These are phyloP conservation scores for Neopestalotiopsis sp. DNA, from an alignment of 2,329 filamentous ascomycete genomes.

Conservation along the genomic window DNA sequence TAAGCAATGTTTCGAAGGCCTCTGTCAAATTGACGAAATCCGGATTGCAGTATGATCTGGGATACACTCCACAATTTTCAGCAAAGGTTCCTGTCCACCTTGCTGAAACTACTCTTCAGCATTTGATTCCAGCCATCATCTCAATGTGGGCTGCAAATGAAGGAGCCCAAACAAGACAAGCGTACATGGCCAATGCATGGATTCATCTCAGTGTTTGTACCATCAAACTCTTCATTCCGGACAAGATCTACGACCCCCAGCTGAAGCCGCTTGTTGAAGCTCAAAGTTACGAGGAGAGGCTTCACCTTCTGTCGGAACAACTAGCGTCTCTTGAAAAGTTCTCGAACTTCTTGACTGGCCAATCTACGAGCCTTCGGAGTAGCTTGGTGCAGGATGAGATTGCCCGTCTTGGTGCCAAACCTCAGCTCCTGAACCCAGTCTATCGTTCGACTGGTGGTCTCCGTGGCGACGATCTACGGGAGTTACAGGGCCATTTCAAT, in stretches of 20 bases:
- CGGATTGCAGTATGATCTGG: constrained; percentile 30
- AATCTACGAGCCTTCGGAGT: constrained; percentile 70
- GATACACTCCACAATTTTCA: not conserved
- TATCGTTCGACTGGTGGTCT: constrained; percentile 71
- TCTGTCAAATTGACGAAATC: constrained; percentile 28
- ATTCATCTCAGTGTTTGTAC: constrained; percentile 76
- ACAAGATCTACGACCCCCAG: constrained; percentile 84
- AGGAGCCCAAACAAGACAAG: constrained; percentile 28
- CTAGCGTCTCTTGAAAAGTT: constrained; percentile 69
- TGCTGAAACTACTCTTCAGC: constrained; percentile 39
- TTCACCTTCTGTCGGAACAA: constrained; percentile 58
- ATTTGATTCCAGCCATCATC: constrained; percentile 51
- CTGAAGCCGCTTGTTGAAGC: constrained; percentile 70
- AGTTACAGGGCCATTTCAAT: constrained; percentile 80
- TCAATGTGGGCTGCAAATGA: constrained; percentile 46
- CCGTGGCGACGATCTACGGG: constrained; percentile 60
- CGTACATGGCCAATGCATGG: constrained; percentile 68
- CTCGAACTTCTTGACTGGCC: constrained; percentile 71
- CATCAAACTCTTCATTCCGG: constrained; percentile 82
- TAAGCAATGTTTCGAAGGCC: constrained; percentile 21
- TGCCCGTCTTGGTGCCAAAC: constrained; percentile 67
- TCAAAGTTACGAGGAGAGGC: constrained; percentile 60
- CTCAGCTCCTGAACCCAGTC: constrained; percentile 67
- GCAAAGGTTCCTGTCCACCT: constrained; percentile 39
- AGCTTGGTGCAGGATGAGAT: constrained; percentile 69